Percentiles rank a stretch among this genome's conserved stretches.
Evolutionary conservation across 495 filamentous ascomycete genomes (phyloP).

Genomic region (Neurospora sp.): DNA sequence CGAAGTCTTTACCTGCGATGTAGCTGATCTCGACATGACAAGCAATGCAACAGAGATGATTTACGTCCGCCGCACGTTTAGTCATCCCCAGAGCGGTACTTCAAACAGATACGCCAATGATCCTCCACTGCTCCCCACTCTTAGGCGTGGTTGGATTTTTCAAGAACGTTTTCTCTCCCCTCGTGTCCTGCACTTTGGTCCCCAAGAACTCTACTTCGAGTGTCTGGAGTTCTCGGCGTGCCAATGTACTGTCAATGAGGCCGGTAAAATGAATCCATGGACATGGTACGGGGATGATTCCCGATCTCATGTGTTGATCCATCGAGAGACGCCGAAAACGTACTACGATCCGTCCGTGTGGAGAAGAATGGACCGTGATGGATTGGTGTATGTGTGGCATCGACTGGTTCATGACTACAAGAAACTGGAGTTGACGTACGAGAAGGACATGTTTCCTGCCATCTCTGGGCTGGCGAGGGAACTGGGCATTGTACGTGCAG

Average conservation of each 20-base stretch:
- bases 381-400: conserved; percentile 1
- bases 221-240: conserved; percentile 3
- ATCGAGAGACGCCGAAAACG: neutral
- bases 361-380: neutral
- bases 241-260: conserved; percentile 1
- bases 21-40: neutral
- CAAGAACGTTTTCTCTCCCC: conserved; percentile 12
- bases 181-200: conserved; percentile 13
- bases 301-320: too few species aligned
- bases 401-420: conserved; percentile 9
- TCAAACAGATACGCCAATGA: neutral
- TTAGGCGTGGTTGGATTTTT: conserved; percentile 13
- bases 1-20: neutral
- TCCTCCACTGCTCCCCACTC: neutral
- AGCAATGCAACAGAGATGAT: neutral
- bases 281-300: too few species aligned
- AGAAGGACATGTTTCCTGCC: conserved; percentile 13
- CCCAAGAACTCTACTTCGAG: conserved; percentile 11
- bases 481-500: neutral
- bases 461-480: conserved; percentile 6
- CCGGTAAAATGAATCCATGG: too few species aligned
- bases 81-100: neutral
- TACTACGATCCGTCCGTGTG: conserved; percentile 2
- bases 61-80: conserved; percentile 1
- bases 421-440: conserved; percentile 1